Base-by-base conservation (phyloP, 2,329 filamentous ascomycete genomes). In the Ilyonectria sp. region DNA sequence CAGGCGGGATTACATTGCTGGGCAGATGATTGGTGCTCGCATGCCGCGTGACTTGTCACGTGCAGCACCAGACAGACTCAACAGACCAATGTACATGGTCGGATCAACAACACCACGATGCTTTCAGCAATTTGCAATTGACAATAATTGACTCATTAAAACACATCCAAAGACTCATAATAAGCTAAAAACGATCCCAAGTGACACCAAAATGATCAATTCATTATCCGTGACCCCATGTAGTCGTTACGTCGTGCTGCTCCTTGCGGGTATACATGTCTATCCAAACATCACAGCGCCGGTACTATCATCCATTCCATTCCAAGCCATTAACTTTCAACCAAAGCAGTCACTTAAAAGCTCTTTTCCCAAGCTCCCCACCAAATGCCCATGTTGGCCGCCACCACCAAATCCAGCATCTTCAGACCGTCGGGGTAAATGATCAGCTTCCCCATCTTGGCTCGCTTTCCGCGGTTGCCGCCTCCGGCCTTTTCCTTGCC, bases 371-470 rank as follows among this genome's bases (percentile, higher is more conserved):
- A 98, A 4, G 93, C 90, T 74, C 91, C 91, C 95, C 95, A 98
- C 94, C 95, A 99, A 17, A 98, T 84, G 1, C 93, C 94, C 82
- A 99, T 89, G 77, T 97, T 98, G 11, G 94, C 93, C 4, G 95
- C 94, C 21, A 99, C 94, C 0, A 97, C 85, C 65, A 99, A 80
- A 84, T 99, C 96, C 75, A 98, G 81, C 95, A 99, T 98, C 84
- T 97, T 97, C 71, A 97, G 82, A 0, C 96, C 96, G 75, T 97
- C 95, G 63, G 95, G 91, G 74, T 94, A 90, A 43, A 99, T 87
- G 58, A 98, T 94, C 58, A 99, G 83, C 81, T 98, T 99, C 0
- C 95, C 96, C 74, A 99, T 84, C 83, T 99, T 99, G 4, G 94
- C 95, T 75, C 93, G 90, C 79, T 93, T 94, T 0, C 95, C 95